These are phyloP conservation scores for Stagonosporopsis vannaccii DNA, from an alignment of 2,329 filamentous ascomycete genomes.

Conservation along the genomic window DNA sequence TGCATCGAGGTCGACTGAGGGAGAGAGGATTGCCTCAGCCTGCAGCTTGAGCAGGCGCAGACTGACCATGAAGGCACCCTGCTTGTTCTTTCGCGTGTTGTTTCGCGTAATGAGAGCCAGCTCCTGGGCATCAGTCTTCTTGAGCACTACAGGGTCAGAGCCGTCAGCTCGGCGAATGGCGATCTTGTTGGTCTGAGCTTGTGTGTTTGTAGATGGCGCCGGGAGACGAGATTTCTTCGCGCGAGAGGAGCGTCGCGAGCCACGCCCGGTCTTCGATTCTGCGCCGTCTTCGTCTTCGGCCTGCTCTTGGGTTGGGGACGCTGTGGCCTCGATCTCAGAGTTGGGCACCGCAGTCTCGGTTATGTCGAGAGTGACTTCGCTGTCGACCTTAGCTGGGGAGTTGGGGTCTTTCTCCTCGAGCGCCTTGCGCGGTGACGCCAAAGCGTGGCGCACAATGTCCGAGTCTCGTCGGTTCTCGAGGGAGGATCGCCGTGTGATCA, in stretches of 20 bases:
- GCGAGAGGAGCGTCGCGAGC: slow-evolving; percentile 44
- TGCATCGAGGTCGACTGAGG: slow-evolving; percentile 15
- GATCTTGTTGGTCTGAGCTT: slow-evolving; percentile 49
- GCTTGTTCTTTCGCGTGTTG: slow-evolving; percentile 62
- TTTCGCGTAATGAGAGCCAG: slow-evolving; percentile 53
- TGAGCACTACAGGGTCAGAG: slow-evolving; percentile 54
- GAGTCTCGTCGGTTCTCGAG: slow-evolving; percentile 57
- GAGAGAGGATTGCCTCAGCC: slow-evolving; percentile 35
- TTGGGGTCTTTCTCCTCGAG: slow-evolving; percentile 58
- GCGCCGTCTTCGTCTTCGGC: slow-evolving; percentile 22
- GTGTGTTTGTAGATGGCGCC: slow-evolving; percentile 31
- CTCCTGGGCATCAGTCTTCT: slow-evolving; percentile 59
- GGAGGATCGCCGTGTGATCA: slow-evolving; percentile 50
- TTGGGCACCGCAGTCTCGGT: slow-evolving; percentile 38
- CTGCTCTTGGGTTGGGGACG: slow-evolving; percentile 26
- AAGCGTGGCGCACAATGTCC: slow-evolving; percentile 54
- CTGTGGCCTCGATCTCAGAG: slow-evolving; percentile 23
- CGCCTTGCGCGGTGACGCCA: slow-evolving; percentile 55
- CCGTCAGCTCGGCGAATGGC: slow-evolving; percentile 54
- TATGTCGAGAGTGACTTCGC: slow-evolving; percentile 41
- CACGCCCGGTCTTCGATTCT: slow-evolving; percentile 24
- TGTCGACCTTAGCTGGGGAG: slow-evolving; percentile 52
- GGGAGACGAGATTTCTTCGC: slow-evolving; percentile 47
- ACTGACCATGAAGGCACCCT: slow-evolving; percentile 53
- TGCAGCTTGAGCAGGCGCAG: slow-evolving; percentile 53